phyloP scores from a whole-genome alignment of 768 basidiomycete species.

The Lactarius quietus region DNA sequence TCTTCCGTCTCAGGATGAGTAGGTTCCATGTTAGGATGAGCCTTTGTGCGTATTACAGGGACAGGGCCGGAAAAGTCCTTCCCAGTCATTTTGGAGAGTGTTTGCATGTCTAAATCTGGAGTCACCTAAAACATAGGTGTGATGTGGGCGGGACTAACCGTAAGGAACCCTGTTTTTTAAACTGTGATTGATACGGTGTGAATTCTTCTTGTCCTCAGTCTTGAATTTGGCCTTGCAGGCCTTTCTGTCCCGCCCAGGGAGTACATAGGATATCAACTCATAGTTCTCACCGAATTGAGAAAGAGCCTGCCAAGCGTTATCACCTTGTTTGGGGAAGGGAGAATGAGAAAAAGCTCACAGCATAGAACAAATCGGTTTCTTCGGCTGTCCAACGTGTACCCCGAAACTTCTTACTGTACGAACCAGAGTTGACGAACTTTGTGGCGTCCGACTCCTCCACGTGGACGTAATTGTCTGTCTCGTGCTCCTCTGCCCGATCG shows the following conservation, averaged over 20 bases:
- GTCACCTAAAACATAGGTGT: background rate
- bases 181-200: slow-evolving; percentile 68
- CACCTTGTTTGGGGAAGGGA: background rate
- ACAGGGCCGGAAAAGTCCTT: slow-evolving; percentile 82
- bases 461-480: slow-evolving; percentile 70
- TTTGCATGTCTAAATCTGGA: slow-evolving; percentile 56
- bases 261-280: slow-evolving; percentile 81
- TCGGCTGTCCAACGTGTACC: slow-evolving; percentile 86
- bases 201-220: slow-evolving; percentile 79
- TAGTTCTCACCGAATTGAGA: slow-evolving; percentile 91
- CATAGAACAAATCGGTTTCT: slow-evolving; percentile 85
- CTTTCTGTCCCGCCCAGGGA: slow-evolving; percentile 82
- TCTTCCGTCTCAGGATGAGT: slow-evolving; percentile 10
- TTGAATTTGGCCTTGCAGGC: slow-evolving; percentile 95
- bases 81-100: slow-evolving; percentile 74
- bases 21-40: slow-evolving; percentile 36
- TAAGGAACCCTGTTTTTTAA: slow-evolving; percentile 74
- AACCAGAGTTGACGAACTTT: slow-evolving; percentile 81
- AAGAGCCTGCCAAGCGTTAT: slow-evolving; percentile 57
- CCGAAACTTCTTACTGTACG: slow-evolving; percentile 76
- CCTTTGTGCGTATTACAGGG: slow-evolving; percentile 56
- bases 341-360: slow-evolving; percentile 46
- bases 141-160: slow-evolving; percentile 45
- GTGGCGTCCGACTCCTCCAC: slow-evolving; percentile 79
- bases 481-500: slow-evolving; percentile 63